Conservation (phyloP, 768 basidiomycete genomes). For the Mycena belliarum region DNA sequence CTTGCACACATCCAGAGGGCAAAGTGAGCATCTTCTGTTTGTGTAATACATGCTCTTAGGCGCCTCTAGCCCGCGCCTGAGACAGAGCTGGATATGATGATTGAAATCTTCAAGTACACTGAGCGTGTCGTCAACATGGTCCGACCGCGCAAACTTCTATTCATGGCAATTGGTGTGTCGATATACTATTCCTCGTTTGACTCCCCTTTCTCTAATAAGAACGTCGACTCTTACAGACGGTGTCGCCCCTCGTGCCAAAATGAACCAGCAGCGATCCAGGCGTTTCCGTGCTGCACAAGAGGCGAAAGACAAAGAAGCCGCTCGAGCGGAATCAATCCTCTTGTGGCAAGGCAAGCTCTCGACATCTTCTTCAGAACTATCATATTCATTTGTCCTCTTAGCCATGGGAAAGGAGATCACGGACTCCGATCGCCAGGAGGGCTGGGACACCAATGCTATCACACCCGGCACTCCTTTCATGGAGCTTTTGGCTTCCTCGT, state of each 20-base stretch:
- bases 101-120: constrained; percentile 95
- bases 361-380: not conserved
- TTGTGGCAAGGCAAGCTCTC: constrained; percentile 75
- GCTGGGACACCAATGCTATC: constrained; percentile 99
- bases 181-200: not conserved
- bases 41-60: not conserved
- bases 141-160: constrained; percentile 89
- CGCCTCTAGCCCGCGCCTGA: constrained; percentile 81
- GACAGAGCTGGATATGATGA: constrained; percentile 99
- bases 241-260: constrained; percentile 97
- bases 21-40: constrained; percentile 52
- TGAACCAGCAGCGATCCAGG: constrained; percentile 98
- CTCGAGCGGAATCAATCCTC: constrained; percentile 76
- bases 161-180: constrained; percentile 93
- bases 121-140: constrained; percentile 98
- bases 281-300: constrained; percentile 96
- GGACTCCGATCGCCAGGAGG: constrained; percentile 80
- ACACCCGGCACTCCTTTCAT: constrained; percentile 99
- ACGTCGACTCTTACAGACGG: constrained; percentile 79
- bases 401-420: constrained; percentile 90
- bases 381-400: constrained; percentile 28
- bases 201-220: not conserved
- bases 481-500: constrained; percentile 82
- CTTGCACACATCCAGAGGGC: constrained; percentile 98
- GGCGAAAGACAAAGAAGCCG: constrained; percentile 91